Base-by-base conservation (phyloP, 208 protist species). In the Entamoeba moshkovskii region DNA sequence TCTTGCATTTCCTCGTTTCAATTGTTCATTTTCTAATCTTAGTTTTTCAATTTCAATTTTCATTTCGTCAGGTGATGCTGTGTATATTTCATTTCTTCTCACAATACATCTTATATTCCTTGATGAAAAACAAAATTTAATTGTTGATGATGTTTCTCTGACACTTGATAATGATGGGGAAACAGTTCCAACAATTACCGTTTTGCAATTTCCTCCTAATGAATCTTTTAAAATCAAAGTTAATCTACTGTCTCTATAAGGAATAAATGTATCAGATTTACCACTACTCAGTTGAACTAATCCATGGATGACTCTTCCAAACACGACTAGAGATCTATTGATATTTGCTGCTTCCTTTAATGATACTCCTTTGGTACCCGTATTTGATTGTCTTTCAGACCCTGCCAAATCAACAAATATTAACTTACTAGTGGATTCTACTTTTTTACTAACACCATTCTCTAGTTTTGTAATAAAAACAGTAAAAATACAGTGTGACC, bases 341-440 rank as follows among this genome's bases (percentile, higher is more conserved):
- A 95, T 95, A 45, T 38, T 38, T n/a, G 42, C 91, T n/a, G 52
- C 94, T 95, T 95, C 94, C 33, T 94, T 93, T n/a, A 95, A 52
- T 11, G 15, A 0, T 13, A 59, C 2, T 33, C 94, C 94, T 92
- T 44, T 47, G n/a, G 92, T 45, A 42, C 46, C 22, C 46, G 92
- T 94, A 38, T 92, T 92, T 44, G 16, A 13, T 44, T 45, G 33
- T 33, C 92, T 18, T 52, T 95, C 94, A 45, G 91, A 93, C 0
- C 94, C 94, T 38, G 94, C 94, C 92, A 95, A 92, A 95, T 95
- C 94, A 45, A 95, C 94, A 59, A 95, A 47, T 0, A 13, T 52
- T 42, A 47, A 49, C 25, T 92, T 91, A 11, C 42, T 15, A 42
- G 25, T 49, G 16, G 42, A n/a, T 29, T 52, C 15, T 66, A n/a